These are phyloP conservation scores for Claviceps arundinis DNA, from an alignment of 2,329 filamentous ascomycete species.

Conservation along the genomic window DNA sequence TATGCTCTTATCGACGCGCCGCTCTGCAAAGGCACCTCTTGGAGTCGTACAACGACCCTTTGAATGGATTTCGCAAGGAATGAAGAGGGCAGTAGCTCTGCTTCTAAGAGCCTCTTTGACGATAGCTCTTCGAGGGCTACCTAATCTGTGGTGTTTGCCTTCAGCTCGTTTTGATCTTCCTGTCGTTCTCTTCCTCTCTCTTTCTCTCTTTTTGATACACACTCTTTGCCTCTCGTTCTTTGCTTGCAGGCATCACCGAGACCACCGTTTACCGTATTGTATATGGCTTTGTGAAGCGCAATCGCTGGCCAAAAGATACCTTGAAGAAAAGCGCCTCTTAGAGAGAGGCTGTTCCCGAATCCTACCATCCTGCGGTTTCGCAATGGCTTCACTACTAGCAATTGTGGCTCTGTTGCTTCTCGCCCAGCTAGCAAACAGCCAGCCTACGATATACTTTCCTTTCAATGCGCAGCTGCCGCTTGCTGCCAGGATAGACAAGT, in stretches of 20 bases:
- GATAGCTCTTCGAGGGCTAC: conserved; percentile 6
- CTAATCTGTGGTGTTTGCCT: conserved; percentile 2
- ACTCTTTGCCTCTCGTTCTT: background rate
- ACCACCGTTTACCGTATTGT: background rate
- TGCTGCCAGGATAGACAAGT: conserved; percentile 54
- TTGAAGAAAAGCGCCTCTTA: background rate
- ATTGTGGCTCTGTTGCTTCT: conserved; percentile 16
- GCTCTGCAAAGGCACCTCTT: background rate
- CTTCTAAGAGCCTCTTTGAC: conserved; percentile 19
- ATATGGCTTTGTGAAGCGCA: conserved; percentile 3
- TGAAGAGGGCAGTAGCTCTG: conserved; percentile 23
- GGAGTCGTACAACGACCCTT: conserved; percentile 8
- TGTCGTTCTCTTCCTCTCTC: conserved; percentile 1
- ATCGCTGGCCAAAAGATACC: background rate
- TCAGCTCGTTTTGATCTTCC: conserved; percentile 1
- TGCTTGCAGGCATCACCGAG: background rate
- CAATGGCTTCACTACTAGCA: conserved; percentile 18
- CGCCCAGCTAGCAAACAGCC: conserved; percentile 18
- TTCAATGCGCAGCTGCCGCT: conserved; percentile 76
- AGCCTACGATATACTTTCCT: conserved; percentile 47
- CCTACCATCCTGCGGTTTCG: background rate
- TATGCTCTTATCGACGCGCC: conserved; percentile 3
- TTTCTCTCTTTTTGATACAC: conserved; percentile 4
- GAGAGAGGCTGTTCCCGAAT: background rate
- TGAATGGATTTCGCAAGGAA: conserved; percentile 18